phyloP scores from a whole-genome alignment of 495 filamentous ascomycete genomes.

The Corynascus novoguineensis region DNA sequence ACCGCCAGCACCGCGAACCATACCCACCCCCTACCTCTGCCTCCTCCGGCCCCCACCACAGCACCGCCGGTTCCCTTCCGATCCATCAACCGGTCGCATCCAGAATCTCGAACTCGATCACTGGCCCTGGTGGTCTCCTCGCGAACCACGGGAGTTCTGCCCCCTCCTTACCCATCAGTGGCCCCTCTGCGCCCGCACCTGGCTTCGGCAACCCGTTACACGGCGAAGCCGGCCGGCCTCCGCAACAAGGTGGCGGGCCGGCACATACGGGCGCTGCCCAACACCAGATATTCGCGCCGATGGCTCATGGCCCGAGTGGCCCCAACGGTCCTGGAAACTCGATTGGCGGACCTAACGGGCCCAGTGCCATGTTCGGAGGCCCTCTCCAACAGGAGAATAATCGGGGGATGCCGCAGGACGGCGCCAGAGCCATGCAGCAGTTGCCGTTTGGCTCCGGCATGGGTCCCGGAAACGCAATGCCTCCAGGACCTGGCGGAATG shows the following conservation, averaged over 20 bases:
- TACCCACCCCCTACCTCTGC: slow-evolving; percentile 42
- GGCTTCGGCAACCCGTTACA: slow-evolving; percentile 66
- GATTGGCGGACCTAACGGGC: slow-evolving; percentile 30
- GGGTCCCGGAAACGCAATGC: slow-evolving; percentile 26
- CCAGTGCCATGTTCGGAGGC: slow-evolving; percentile 42
- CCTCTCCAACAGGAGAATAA: slow-evolving; percentile 45
- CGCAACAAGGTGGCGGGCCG: slow-evolving; percentile 60
- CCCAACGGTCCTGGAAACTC: slow-evolving; percentile 31
- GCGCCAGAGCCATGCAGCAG: slow-evolving; percentile 38
- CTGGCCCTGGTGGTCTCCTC: slow-evolving; percentile 80
- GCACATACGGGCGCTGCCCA: slow-evolving; percentile 51
- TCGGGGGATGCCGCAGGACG: slow-evolving; percentile 38
- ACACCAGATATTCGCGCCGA: slow-evolving; percentile 57
- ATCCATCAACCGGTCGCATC: slow-evolving; percentile 89
- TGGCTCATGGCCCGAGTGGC: slow-evolving; percentile 44
- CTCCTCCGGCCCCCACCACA: slow-evolving; percentile 63
- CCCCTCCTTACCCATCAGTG: slow-evolving; percentile 57
- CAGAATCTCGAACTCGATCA: slow-evolving; percentile 70
- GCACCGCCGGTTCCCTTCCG: slow-evolving; percentile 74
- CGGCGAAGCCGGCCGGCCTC: slow-evolving; percentile 51
- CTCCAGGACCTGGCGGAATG: slow-evolving; percentile 40
- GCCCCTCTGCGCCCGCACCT: slow-evolving; percentile 55
- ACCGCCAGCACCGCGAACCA: slow-evolving; percentile 62
- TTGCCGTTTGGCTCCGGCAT: slow-evolving; percentile 39
- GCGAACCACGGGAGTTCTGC: slow-evolving; percentile 61